phyloP scores from a whole-genome alignment of 108 stramenopile species.

The Nannochloropsis gaditana region DNA sequence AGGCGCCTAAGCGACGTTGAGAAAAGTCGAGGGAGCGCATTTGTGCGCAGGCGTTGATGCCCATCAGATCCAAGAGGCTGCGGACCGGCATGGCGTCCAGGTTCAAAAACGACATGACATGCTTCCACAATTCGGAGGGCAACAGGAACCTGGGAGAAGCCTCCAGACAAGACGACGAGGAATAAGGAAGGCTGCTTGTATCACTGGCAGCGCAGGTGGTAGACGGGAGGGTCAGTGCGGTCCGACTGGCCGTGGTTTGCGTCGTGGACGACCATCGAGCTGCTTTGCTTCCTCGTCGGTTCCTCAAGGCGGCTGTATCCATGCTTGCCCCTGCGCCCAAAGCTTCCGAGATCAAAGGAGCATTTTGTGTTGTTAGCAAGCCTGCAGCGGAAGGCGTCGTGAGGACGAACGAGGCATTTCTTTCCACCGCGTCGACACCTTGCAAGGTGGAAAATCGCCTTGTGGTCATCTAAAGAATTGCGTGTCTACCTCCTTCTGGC shows the following conservation, averaged over 20 bases:
- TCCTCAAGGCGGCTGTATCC: neutral
- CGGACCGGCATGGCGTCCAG: neutral
- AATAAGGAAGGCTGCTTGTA: neutral
- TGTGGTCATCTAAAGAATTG: neutral
- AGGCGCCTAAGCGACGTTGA: neutral
- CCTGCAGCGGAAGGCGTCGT: too few relatives aligned
- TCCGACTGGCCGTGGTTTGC: neutral
- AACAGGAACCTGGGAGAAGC: neutral
- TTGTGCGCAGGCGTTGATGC: neutral
- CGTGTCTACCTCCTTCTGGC: constrained; percentile 13
- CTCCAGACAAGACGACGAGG: neutral
- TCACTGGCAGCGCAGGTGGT: neutral
- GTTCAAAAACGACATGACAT: neutral
- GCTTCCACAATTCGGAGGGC: neutral
- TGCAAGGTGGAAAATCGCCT: neutral
- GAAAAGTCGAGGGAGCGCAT: neutral
- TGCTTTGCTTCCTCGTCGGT: neutral
- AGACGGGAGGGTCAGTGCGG: neutral
- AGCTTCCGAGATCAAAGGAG: too few relatives aligned
- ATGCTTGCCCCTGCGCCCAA: too few relatives aligned
- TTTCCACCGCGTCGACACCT: neutral
- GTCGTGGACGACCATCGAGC: neutral
- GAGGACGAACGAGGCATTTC: too few relatives aligned
- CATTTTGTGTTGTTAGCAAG: too few relatives aligned
- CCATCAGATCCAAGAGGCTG: neutral